Conservation (phyloP, 768 basidiomycete species). For the Phallus indusiatus region DNA sequence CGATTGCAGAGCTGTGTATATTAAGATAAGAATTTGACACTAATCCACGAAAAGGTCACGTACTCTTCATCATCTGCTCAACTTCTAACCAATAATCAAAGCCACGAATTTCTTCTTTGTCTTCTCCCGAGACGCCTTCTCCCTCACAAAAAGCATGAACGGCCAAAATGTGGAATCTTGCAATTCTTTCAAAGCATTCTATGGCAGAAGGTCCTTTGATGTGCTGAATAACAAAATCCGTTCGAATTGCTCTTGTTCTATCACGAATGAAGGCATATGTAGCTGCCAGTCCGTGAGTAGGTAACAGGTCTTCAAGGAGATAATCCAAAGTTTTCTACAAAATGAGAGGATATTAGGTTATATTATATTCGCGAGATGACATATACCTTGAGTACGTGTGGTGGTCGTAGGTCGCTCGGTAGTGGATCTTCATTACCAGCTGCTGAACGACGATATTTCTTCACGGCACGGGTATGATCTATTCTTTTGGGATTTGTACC, state of each 20-base stretch:
- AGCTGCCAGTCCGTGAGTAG: constrained; percentile 54
- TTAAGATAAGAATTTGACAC: neutral
- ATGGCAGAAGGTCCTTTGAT: constrained; percentile 69
- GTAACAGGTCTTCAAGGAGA: constrained; percentile 76
- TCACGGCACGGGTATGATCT: constrained; percentile 81
- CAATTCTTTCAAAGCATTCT: constrained; percentile 88
- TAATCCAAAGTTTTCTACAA: constrained; percentile 80
- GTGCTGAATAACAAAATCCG: constrained; percentile 92
- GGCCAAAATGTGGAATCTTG: constrained; percentile 84
- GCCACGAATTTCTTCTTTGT: constrained; percentile 40
- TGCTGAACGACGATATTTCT: constrained; percentile 85
- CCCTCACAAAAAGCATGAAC: constrained; percentile 37
- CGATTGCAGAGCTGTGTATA: constrained; percentile 69
- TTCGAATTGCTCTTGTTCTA: constrained; percentile 80
- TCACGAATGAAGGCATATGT: constrained; percentile 85
- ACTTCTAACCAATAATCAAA: constrained; percentile 70
- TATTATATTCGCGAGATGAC: neutral
- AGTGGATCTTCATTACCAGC: constrained; percentile 79
- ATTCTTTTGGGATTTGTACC: constrained; percentile 63
- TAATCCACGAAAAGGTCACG: constrained; percentile 21
- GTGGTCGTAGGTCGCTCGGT: constrained; percentile 88
- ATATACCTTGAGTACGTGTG: constrained; percentile 64
- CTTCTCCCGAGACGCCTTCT: neutral
- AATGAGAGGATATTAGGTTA: neutral
- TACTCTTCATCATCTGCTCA: constrained; percentile 88